Base-by-base conservation (phyloP, 2,329 filamentous ascomycete species). In the Chaetomium olivaceum region DNA sequence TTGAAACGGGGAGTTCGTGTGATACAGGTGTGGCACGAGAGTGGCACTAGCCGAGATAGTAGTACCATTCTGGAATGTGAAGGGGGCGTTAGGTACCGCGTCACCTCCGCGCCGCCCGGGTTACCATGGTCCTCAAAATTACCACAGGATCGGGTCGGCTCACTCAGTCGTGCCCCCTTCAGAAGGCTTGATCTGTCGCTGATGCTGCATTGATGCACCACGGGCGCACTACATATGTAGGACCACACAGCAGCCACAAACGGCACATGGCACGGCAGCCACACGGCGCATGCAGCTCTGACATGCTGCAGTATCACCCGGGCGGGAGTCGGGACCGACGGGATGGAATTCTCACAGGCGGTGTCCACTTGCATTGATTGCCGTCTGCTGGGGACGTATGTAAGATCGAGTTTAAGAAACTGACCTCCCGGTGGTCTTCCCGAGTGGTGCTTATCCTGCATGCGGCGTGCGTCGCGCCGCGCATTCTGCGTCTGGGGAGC, bases 281-380 rank as follows among this genome's bases (percentile, higher is more conserved):
- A 16, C 16, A 9, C 5, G 61, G 29, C 54, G 29, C 43, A 58
- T 58, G 54, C 43, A 21, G 23, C 23, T 23, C 51, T 33, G 60
- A 43, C 29, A 56, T 21, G 36, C 14, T 12, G 36, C 19, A 16
- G 55, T 21, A 63, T 56, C 61, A 43, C 54, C 51, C 43, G 61
- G 54, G 29, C 27, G 14, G 54, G 46, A 58, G 43, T 58, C 61
- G 61, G 61, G 61, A 58, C 54, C 61, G 54, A 63, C 27, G 31
- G 43, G 19, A 56, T 46, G 25, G 48, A 29, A 23, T 14, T 39
- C 8, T 14, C 43, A 2, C 58, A 25, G n/a, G 27, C 43, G 31
- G 58, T 5, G 27, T n/a, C 19, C 11, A 27, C 27, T 9, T 39
- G 46, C 48, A 52, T 61, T 6, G 21, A 43, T 21, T 48, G 14